Conservation (phyloP, 352 stramenopile species). For the Pythium sp. region DNA sequence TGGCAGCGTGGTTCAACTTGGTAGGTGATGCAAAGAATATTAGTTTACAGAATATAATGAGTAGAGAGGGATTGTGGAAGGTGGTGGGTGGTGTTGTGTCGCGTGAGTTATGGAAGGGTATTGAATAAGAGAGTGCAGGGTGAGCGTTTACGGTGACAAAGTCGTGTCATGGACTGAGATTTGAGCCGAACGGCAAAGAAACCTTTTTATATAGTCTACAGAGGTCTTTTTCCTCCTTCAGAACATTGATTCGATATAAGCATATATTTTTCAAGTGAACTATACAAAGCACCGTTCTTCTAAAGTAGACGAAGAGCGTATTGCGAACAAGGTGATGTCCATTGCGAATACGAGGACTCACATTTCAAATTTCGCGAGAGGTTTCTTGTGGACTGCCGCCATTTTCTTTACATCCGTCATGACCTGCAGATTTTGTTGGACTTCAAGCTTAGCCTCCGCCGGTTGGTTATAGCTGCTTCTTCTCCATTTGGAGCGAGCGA, state of each 20-base stretch:
- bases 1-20: not conserved
- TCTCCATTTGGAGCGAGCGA: not conserved
- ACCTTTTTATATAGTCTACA: not conserved
- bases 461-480: not conserved
- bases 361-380: not conserved
- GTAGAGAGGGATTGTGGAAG: not conserved
- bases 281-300: not conserved
- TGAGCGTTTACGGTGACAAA: slow-evolving; percentile 14
- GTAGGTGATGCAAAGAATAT: not conserved
- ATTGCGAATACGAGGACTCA: not conserved
- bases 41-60: not conserved
- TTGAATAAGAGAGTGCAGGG: not conserved
- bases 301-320: not conserved
- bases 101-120: not conserved
- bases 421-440: not conserved
- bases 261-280: not conserved
- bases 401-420: not conserved
- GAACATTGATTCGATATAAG: not conserved
- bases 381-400: not conserved
- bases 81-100: not conserved
- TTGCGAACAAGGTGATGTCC: not conserved
- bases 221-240: not conserved
- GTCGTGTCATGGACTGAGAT: slow-evolving; percentile 6
- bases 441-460: not conserved
- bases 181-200: not conserved